Percentiles rank a stretch among this genome's conserved stretches.
These are phyloP conservation scores for Talaromyces atroroseus DNA, from an alignment of 2,329 filamentous ascomycete species.

Conservation along the genomic window DNA sequence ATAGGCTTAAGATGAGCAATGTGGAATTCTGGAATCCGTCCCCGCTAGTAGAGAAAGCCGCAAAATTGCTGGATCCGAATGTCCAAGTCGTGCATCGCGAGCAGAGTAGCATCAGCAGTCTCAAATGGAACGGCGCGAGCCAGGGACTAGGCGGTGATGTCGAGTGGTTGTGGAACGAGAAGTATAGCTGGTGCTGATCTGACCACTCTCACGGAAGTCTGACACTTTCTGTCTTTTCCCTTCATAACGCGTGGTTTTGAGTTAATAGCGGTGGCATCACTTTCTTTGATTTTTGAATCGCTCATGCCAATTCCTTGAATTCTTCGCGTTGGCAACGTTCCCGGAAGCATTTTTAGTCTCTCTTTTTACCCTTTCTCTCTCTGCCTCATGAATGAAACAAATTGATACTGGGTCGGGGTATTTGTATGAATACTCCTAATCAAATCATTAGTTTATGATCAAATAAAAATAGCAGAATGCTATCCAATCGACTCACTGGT, in stretches of 20 bases:
- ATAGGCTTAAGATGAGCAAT: constrained; percentile 62
- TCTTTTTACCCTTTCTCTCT: constrained; percentile 26
- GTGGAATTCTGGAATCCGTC: constrained; percentile 83
- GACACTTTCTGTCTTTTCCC: neutral
- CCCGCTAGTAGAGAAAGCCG: constrained; percentile 44
- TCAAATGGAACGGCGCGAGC: constrained; percentile 43
- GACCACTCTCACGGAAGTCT: neutral
- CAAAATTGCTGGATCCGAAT: constrained; percentile 32
- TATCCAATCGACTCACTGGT: constrained; percentile 19
- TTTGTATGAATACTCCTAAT: constrained; percentile 26
- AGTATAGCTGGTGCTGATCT: constrained; percentile 46
- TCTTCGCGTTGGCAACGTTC: constrained; percentile 26
- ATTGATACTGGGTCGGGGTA: constrained; percentile 32
- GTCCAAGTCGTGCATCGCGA: constrained; percentile 41
- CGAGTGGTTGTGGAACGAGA: constrained; percentile 46
- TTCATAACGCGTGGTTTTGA: too few species aligned
- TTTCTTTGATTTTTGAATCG: constrained; percentile 34
- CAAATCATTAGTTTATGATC: neutral
- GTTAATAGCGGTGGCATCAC: constrained; percentile 18
- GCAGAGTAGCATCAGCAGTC: constrained; percentile 41
- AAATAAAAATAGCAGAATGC: neutral
- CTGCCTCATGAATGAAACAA: constrained; percentile 28
- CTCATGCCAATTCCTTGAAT: constrained; percentile 40
- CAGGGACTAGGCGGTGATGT: constrained; percentile 33
- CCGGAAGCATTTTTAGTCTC: constrained; percentile 17